Evolutionary conservation across 2,329 filamentous ascomycete species (phyloP), one percentile per base, ranked within the genome.

Genomic region (Whalleya microplaca): DNA sequence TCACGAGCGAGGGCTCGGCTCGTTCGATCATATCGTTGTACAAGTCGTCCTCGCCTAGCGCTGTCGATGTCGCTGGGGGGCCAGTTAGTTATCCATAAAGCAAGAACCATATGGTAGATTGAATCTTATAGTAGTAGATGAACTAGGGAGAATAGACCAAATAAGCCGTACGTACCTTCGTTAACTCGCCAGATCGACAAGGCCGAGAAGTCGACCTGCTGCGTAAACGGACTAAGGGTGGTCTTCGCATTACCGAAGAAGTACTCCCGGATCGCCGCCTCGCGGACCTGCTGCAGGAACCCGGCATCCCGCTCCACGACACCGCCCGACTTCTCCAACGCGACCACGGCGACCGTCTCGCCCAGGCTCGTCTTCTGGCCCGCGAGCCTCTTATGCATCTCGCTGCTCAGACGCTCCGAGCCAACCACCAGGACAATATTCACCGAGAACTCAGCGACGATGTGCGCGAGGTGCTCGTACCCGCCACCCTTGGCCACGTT

Each of bases 161-260:
- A n/a, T n/a, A n/a, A n/a, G n/a, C n/a, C n/a, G n/a, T n/a, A n/a
- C 80, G 60, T 77, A 85, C 87, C 73, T 56, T 89, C 82, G 3
- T 82, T 80, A 23, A 89, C 79, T 61, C 83, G 85, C 78, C 90
- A 96, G 43, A 98, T 82, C 1, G 85, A 81, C 41, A 97, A 72
- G 8, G 87, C 84, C 56, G 86, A 81, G 70, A 92, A 95, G 60
- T 92, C 88, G 3, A 96, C 85, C 56, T 90, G 89, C 67, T 96
- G 91, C 6, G 92, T 96, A 66, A 93, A 90, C 0, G 95, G 95
- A 45, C 90, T 95, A 2, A 99, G 79, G 0, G 91, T 89, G 55
- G 89, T 84, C 59, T 85, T 87, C 1, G 83, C 75, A 61, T 90
- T 89, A 9, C 95, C 95, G 71, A 97, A 99, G 77, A 99, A 99